These are phyloP conservation scores for Pseudognaphalium luteoalbum DNA, from an alignment of 129 eudicot species.

Conservation along the genomic window DNA sequence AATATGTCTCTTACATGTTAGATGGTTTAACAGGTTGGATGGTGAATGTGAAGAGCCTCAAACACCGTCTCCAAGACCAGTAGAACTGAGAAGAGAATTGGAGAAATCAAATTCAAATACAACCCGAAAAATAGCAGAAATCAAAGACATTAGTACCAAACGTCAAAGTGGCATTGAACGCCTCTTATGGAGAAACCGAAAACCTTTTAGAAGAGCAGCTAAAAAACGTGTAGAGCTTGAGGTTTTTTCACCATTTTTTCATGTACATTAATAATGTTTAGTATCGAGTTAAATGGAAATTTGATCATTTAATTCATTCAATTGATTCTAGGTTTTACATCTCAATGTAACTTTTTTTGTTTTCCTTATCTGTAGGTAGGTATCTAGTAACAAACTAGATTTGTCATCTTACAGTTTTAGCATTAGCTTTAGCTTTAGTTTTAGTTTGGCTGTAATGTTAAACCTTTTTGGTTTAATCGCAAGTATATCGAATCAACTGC, in stretches of 20 bases:
- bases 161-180: slow-evolving; percentile 49
- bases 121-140: slow-evolving; percentile 28
- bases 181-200: slow-evolving; percentile 76
- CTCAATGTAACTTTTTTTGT: background rate
- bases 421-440: background rate
- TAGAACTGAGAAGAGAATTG: slow-evolving; percentile 52
- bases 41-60: slow-evolving; percentile 74
- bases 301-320: slow-evolving; percentile 50
- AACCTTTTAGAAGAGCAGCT: slow-evolving; percentile 85
- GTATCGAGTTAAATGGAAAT: slow-evolving; percentile 17
- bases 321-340: slow-evolving; percentile 29
- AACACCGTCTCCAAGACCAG: slow-evolving; percentile 76
- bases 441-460: slow-evolving; percentile 8
- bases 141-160: slow-evolving; percentile 25
- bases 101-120: slow-evolving; percentile 32
- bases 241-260: slow-evolving; percentile 59
- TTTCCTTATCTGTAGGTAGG: background rate
- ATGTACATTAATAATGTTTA: slow-evolving; percentile 39
- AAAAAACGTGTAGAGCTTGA: slow-evolving; percentile 63
- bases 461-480: slow-evolving; percentile 3
- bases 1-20: background rate
- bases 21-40: slow-evolving; percentile 50
- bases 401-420: slow-evolving; percentile 8
- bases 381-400: background rate
- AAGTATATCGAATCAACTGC: background rate